These are phyloP conservation scores for Lathyrus tuberosus DNA, from an alignment of 306 rosid species.

Conservation along the genomic window DNA sequence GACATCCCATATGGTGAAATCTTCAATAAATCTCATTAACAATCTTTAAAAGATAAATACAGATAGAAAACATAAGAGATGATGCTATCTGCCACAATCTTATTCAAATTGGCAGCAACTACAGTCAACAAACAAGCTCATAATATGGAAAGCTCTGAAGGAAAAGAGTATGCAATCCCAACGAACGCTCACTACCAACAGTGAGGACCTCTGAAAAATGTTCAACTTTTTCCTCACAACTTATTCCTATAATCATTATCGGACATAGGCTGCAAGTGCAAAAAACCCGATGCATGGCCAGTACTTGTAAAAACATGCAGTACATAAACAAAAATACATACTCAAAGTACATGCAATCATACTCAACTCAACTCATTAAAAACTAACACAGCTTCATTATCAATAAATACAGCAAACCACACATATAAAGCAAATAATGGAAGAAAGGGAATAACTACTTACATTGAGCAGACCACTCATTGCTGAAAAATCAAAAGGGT, in stretches of 20 bases:
- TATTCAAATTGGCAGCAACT: constrained; percentile 23
- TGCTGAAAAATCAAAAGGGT: constrained; percentile 93
- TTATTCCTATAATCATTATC: constrained; percentile 14
- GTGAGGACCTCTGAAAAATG: constrained; percentile 5
- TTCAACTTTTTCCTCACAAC: constrained; percentile 3
- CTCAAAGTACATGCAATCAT: constrained; percentile 26
- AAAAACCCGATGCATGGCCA: constrained; percentile 11
- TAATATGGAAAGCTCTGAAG: constrained; percentile 10
- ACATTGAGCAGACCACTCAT: constrained; percentile 97
- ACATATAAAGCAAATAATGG: constrained; percentile 12
- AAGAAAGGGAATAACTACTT: constrained; percentile 23
- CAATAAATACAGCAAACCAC: constrained; percentile 11
- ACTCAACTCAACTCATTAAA: constrained; percentile 25
- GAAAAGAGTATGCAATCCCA: constrained; percentile 16
- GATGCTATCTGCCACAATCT: constrained; percentile 27
- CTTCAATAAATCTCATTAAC: constrained; percentile 2
- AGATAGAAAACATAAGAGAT: constrained; percentile 7
- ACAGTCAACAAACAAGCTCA: neutral
- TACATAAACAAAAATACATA: constrained; percentile 3
- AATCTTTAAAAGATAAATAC: constrained; percentile 4
- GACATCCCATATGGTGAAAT: constrained; percentile 5
- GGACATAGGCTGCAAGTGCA: constrained; percentile 31
- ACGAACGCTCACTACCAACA: constrained; percentile 11
- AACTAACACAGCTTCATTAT: constrained; percentile 17
- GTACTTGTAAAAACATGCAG: constrained; percentile 15